Evolutionary conservation across 1,284 basidiomycete species (phyloP), one percentile per base, ranked within the genome.

Genomic region (Leccinum subspadiceum): DNA sequence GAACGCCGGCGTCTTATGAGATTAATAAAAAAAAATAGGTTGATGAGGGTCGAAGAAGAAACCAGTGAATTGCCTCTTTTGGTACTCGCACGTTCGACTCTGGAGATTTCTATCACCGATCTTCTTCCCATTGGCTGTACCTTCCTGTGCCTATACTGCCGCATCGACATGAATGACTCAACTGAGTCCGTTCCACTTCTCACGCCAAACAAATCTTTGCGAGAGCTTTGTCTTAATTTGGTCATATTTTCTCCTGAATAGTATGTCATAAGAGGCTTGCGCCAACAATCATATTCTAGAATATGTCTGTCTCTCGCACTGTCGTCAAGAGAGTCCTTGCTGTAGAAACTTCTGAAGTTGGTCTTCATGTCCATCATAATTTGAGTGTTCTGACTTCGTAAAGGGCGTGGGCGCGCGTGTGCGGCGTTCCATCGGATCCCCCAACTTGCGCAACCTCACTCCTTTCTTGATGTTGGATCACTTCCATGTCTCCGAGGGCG

Each of bases 321-420:
- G 87, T 95, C 12, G 74, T 84, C 60, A 90, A 94, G 74, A 84
- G 84, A 62, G 89, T 96, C 8, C 78, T 88, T 4, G 87, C 94
- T 0, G 76, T 88, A 15, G 94, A 97, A 74, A 90, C 88, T 3
- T 77, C 87, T 15, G 96, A 98, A 81, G 89, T 87, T 53, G 26
- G 62, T 59, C 2, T 13, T 49, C 22, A 8, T n/a, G 7, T 35
- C 5, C 5, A 6, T 15, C 31, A 20, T 53, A 33, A 24, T 51
- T 37, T 6, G 24, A 55, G 3, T 41, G 29, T 53, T 29, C 57
- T 60, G 3, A 62, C 53, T 37, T 3, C n/a, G 39, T 41, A n/a
- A 41, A 87, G 88, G 94, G 95, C n/a, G 90, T 79, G 4, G 94
- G 94, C 9, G 94, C 92, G 5, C 79, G 81, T 51, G 96, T 98